phyloP scores from a whole-genome alignment of 2,329 filamentous ascomycete genomes.

The Trichoderma sp. region DNA sequence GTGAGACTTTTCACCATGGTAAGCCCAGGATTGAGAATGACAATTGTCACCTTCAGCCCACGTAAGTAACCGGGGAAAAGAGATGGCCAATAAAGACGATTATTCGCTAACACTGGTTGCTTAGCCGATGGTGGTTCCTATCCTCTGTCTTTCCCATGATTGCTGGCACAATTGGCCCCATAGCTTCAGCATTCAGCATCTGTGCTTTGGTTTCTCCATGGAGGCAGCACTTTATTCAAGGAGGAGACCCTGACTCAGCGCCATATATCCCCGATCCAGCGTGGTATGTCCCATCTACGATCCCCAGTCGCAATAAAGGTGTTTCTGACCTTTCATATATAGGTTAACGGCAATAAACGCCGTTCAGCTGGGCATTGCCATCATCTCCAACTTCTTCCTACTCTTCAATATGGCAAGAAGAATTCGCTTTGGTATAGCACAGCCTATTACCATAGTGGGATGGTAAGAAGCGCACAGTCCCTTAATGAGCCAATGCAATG shows the following conservation, averaged over 20 bases:
- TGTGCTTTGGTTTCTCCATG: constrained; percentile 75
- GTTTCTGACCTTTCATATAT: background rate
- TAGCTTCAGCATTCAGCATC: constrained; percentile 85
- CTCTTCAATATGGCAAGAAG: constrained; percentile 82
- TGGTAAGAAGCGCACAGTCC: constrained; percentile 53
- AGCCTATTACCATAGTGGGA: constrained; percentile 77
- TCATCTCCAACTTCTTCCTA: constrained; percentile 76
- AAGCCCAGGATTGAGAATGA: constrained; percentile 5
- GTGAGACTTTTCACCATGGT: background rate
- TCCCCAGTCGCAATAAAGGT: background rate
- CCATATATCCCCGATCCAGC: background rate
- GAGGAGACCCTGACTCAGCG: background rate
- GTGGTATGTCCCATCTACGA: background rate
- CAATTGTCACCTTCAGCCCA: constrained; percentile 1
- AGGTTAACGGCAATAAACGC: constrained; percentile 75
- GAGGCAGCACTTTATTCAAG: constrained; percentile 17
- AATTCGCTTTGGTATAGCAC: constrained; percentile 75
- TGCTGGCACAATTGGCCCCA: constrained; percentile 78
- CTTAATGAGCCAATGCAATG: background rate
- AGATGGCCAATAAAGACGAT: too few species aligned
- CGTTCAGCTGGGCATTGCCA: constrained; percentile 69
- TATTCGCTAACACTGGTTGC: background rate
- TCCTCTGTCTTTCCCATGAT: constrained; percentile 71
- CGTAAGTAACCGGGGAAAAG: background rate
- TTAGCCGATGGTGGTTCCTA: constrained; percentile 55